Base-by-base conservation (phyloP, 768 basidiomycete species). In the Serendipita sp. region DNA sequence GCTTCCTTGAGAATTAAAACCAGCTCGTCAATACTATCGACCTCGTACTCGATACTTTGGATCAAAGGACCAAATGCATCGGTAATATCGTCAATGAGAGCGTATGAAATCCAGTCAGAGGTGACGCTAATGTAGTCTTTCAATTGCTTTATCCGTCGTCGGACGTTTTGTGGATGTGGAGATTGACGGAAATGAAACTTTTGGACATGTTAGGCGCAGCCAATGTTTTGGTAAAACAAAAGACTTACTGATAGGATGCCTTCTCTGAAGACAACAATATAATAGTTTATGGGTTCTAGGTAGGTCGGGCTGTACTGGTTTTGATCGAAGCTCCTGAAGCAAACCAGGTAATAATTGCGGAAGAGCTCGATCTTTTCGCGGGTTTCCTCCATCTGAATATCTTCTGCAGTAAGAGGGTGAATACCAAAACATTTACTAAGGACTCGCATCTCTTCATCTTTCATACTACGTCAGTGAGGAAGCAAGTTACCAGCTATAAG, bases 311-410 rank as follows among this genome's bases (percentile, higher is more conserved):
- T 91, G 76, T 97, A 97, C 27, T 85, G 88, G 74, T 98, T 96
- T 77, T 99, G 96, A 74, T 99, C 96, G 76, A 99, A 98, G 67
- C 91, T 89, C 67, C 96, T 87, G 79, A 99, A 99, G 79, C 95
- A 98, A 66, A 98, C 96, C 63, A 99, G 83, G 73, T 97, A 98
- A 73, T 99, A 99, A 72, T 95, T 95, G 63, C 94, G 82, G 81
- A 98, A 99, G 18, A 99, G 83, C 73, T 99, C 96, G 69, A 99
- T 99, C 79, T 99, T 99, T 77, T 99, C 96, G 70, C 96, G 91
- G 44, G 94, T 89, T 77, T 99, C 96, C 74, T 99, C 96, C 87
- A 98, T 96, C 71, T 90, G 86, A 72, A 99, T 98, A 78, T 99
- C 96, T 78, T 99, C 96, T 18, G 95, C 95, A 3, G 96, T 99